These are phyloP conservation scores for Sequoiadendron giganteum DNA, from an alignment of 75 land plant species.

Conservation along the genomic window DNA sequence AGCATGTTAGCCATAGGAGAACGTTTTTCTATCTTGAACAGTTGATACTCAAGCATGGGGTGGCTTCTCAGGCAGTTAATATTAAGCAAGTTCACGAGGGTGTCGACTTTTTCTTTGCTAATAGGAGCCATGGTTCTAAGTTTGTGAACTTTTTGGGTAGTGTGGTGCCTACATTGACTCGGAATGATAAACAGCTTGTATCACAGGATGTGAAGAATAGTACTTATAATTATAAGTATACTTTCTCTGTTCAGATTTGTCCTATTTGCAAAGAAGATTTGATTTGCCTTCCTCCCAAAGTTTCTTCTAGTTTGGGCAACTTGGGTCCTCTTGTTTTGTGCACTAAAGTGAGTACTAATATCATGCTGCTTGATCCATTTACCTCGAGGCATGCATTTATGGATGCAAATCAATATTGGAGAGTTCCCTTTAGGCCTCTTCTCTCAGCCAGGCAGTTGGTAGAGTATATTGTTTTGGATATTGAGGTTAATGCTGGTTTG, in stretches of 20 bases:
- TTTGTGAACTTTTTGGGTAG: conserved; percentile 57
- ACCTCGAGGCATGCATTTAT: conserved; percentile 53
- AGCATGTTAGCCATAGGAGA: conserved; percentile 72
- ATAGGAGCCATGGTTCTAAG: conserved; percentile 62
- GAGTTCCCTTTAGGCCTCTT: conserved; percentile 47
- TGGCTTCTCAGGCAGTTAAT: conserved; percentile 51
- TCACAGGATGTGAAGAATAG: conserved; percentile 81
- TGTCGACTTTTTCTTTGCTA: conserved; percentile 70
- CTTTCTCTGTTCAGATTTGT: conserved; percentile 78
- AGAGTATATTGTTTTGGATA: conserved; percentile 67
- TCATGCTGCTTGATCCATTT: conserved; percentile 62
- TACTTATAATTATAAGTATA: conserved; percentile 72
- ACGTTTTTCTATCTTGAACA: conserved; percentile 81
- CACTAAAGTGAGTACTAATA: conserved; percentile 59
- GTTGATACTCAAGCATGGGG: conserved; percentile 72
- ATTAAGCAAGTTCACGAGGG: conserved; percentile 64
- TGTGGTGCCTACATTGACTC: conserved; percentile 45
- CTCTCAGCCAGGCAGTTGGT: conserved; percentile 70
- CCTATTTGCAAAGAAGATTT: conserved; percentile 88
- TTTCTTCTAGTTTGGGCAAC: conserved; percentile 60
- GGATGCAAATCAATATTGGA: conserved; percentile 78
- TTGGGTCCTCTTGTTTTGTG: conserved; percentile 81
- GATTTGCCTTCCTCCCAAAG: conserved; percentile 77
- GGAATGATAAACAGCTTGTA: conserved; percentile 74
- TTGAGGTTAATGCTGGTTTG: conserved; percentile 43